Base-by-base conservation (phyloP, 352 stramenopile species). In the Pythium plurisporium region DNA sequence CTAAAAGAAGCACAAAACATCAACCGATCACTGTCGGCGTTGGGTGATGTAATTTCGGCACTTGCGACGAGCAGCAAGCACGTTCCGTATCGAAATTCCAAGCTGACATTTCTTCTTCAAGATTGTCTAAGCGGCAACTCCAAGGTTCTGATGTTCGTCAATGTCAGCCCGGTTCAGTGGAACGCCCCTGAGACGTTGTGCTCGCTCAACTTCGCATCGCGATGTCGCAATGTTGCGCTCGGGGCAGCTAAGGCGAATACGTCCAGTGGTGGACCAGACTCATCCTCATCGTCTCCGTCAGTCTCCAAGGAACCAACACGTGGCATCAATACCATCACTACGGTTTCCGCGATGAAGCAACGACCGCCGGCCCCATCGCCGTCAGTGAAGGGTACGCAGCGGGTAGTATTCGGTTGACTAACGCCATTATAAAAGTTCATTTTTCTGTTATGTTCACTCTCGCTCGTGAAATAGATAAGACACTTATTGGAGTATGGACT, bases 1-100 rank as follows among this genome's bases (percentile, higher is more conserved):
- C 68, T 98, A 1, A 98, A 98, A 70, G 96, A 99, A 62, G 95
- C 95, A 17, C 91, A 97, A 53, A 96, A 91, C 63, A 99, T 99
- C 72, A 99, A 99, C 67, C 86, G 90, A 12, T 98, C 88, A 14
- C 72, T 99, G 0, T 96, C 88, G 2, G 89, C 89, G 6, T 74
- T 99, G 8, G 95, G 95, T 6, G 84, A 98, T 58, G 96, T 99
- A 41, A 98, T 99, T 54, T 80, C 94, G 10, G 87, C 94, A 8
- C 79, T 98, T 9, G 85, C 70, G 9, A 67, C 73, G 2, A 79
- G 70, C 42, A 93, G 70, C 57, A 95, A 98, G 63, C 94, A 99
- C 70, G 87, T 99, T 17, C 96, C 94, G 15, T 99, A 98, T 62
- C 86, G 96, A 19, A 96, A 99, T 71, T 98, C 88, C 9, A 99